A percentile compares a stretch with the other conserved stretches of the same genome.
Evolutionary conservation across 192 early-diverging fungal species (phyloP).

Genomic region (Entomortierella beljakovae): DNA sequence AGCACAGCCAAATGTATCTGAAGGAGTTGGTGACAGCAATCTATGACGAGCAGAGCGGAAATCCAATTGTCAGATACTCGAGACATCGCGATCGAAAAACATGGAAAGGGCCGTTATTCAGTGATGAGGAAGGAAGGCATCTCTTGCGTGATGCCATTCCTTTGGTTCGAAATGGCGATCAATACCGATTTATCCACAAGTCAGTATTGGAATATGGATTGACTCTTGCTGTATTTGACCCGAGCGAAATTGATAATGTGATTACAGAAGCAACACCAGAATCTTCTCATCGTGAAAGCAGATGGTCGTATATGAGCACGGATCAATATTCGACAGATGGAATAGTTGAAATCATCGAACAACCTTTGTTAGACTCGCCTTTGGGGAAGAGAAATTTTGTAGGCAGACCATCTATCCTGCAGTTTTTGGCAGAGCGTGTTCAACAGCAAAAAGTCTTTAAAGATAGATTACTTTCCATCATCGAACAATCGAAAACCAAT

Average conservation of each 20-base stretch:
- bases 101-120: conserved; percentile 9
- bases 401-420: conserved; percentile 3
- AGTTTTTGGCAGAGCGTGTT: conserved; percentile 9
- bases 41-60: conserved; percentile 6
- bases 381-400: conserved; percentile 15
- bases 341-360: no score
- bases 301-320: not conserved
- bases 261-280: not conserved
- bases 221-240: not conserved
- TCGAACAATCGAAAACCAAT: conserved; percentile 16
- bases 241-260: not conserved
- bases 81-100: not conserved
- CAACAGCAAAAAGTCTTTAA: conserved; percentile 10
- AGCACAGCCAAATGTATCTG: not conserved
- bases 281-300: not conserved
- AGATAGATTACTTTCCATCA: conserved; percentile 1
- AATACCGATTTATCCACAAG: not conserved
- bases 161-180: not conserved
- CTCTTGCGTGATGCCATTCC: conserved; percentile 2
- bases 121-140: not conserved
- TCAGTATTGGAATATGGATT: conserved; percentile 14
- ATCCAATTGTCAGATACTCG: conserved; percentile 14
- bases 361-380: not conserved
- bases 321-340: not conserved
- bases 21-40: conserved; percentile 2